A percentile compares a stretch with the other conserved stretches of the same genome.
These are phyloP conservation scores for Chlorella variabilis DNA, from an alignment of 163 green algal species.

Conservation along the genomic window DNA sequence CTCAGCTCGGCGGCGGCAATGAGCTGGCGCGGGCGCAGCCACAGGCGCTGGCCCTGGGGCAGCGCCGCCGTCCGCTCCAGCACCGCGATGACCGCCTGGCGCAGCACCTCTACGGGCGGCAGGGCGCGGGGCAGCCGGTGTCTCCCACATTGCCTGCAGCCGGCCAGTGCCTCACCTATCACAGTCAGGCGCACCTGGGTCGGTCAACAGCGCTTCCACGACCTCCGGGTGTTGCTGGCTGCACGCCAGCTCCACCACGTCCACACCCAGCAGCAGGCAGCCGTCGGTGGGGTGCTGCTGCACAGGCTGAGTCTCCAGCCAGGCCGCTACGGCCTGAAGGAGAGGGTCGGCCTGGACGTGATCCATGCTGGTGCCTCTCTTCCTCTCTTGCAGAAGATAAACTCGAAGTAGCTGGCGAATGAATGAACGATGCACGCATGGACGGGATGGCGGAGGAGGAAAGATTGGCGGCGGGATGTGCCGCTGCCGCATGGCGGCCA, in stretches of 20 bases:
- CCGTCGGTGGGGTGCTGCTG: neutral
- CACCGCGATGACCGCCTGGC: neutral
- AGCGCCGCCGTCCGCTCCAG: neutral
- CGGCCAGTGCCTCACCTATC: neutral
- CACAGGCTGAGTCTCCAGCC: neutral
- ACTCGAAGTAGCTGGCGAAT: too few species aligned
- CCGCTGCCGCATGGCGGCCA: too few species aligned
- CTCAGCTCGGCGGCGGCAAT: neutral
- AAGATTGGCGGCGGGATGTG: too few species aligned
- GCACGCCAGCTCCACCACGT: constrained; percentile 14
- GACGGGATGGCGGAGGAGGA: too few species aligned
- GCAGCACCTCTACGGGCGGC: neutral
- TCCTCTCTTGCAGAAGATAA: too few species aligned
- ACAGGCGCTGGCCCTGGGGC: neutral
- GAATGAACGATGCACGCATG: too few species aligned
- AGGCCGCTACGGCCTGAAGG: neutral
- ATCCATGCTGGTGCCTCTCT: neutral
- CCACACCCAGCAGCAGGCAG: constrained; percentile 1
- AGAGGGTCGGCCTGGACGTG: neutral
- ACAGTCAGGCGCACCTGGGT: constrained; percentile 10
- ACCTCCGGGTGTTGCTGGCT: constrained; percentile 1
- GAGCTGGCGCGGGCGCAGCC: constrained; percentile 29
- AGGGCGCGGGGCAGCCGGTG: too few species aligned
- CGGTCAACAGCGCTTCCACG: neutral
- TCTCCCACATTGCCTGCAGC: too few species aligned